These are phyloP conservation scores for Trichoderma sp. DNA, from an alignment of 2,329 filamentous ascomycete species.

Conservation along the genomic window DNA sequence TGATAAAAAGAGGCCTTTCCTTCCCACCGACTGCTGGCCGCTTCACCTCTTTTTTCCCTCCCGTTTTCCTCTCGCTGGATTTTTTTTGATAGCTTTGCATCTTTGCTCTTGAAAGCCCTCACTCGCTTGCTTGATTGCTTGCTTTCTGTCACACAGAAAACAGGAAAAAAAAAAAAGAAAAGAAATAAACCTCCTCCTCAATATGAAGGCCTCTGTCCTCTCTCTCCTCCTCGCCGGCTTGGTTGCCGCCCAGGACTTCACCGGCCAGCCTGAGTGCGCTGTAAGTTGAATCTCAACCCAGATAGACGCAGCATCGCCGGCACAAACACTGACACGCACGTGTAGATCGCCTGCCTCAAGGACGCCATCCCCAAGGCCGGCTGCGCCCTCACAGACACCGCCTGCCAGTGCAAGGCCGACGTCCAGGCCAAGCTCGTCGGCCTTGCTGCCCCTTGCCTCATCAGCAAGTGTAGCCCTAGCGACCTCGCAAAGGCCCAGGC, in stretches of 20 bases:
- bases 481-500: conserved; percentile 34
- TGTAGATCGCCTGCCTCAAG: conserved; percentile 35
- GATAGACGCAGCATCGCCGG: background rate
- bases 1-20: conserved; percentile 15
- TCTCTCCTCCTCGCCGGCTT: conserved; percentile 35
- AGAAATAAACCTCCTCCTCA: too few species aligned
- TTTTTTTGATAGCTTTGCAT: background rate
- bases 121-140: background rate
- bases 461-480: conserved; percentile 32
- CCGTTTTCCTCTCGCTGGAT: background rate
- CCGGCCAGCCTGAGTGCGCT: conserved; percentile 38
- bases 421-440: conserved; percentile 33
- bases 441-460: conserved; percentile 33
- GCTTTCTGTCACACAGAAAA: background rate
- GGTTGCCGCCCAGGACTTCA: conserved; percentile 39
- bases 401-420: conserved; percentile 38
- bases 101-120: background rate
- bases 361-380: conserved; percentile 35
- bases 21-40: background rate
- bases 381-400: conserved; percentile 36
- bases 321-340: background rate
- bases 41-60: background rate
- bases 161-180: background rate
- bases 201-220: conserved; percentile 41
- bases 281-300: conserved; percentile 31